Evolutionary conservation across 176 grass and related monocot species (phyloP).

Genomic region (Rhynchospora pubera): DNA sequence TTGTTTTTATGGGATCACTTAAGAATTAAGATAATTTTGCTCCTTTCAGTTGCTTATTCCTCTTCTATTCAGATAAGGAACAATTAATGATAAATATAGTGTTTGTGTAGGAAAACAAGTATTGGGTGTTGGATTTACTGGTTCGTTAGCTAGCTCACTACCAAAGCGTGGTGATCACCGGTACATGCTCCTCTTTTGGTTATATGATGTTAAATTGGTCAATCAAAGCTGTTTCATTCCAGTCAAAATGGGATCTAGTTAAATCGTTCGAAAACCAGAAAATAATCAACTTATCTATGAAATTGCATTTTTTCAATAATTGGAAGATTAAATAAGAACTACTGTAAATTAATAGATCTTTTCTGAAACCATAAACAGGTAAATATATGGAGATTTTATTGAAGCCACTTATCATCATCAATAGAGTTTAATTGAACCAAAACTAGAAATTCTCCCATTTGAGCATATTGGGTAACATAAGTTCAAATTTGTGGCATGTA

Average conservation of each 20-base stretch:
- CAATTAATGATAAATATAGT: not conserved
- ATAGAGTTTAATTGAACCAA: not conserved
- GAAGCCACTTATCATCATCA: not conserved
- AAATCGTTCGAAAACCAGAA: not conserved
- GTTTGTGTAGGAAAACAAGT: conserved; percentile 49
- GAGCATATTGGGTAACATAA: not conserved
- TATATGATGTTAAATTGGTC: not conserved
- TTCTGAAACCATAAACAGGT: not conserved
- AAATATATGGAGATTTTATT: not conserved
- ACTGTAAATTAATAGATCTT: not conserved
- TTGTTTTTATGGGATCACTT: not conserved
- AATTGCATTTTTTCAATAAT: not conserved
- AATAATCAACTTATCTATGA: not conserved
- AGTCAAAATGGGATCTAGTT: not conserved
- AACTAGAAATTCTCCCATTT: not conserved
- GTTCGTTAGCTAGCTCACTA: conserved; percentile 66
- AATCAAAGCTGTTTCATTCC: not conserved
- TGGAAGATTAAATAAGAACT: not conserved
- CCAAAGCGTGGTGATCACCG: conserved; percentile 80
- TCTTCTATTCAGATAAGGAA: not conserved
- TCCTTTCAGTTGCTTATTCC: not conserved
- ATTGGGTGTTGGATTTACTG: conserved; percentile 84
- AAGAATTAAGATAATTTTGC: not conserved
- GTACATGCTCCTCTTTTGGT: conserved; percentile 27
- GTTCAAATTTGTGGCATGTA: not conserved